These are phyloP conservation scores for Daedaleopsis nitida DNA, from an alignment of 768 basidiomycete genomes.

Conservation along the genomic window DNA sequence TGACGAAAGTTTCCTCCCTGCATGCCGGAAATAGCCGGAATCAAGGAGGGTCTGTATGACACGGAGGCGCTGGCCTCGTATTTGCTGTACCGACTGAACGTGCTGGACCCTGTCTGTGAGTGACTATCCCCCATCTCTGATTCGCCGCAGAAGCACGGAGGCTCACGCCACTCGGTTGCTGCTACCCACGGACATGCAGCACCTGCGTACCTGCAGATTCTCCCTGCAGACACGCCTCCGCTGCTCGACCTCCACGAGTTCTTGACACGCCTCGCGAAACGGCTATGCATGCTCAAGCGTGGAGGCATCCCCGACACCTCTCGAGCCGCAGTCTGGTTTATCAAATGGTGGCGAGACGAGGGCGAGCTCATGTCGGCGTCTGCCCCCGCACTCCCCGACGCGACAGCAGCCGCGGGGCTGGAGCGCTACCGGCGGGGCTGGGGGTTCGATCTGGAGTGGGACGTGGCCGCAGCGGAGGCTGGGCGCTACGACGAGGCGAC, in stretches of 20 bases:
- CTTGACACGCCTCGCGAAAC: slow-evolving; percentile 63
- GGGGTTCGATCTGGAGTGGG: slow-evolving; percentile 78
- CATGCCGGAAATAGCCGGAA: slow-evolving; percentile 64
- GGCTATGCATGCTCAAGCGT: slow-evolving; percentile 81
- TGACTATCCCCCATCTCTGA: slow-evolving; percentile 18
- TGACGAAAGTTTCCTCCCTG: slow-evolving; percentile 4
- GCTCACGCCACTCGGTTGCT: not conserved
- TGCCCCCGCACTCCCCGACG: slow-evolving; percentile 21
- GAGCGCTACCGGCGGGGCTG: slow-evolving; percentile 56
- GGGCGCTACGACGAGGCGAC: slow-evolving; percentile 30
- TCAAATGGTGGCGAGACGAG: slow-evolving; percentile 85
- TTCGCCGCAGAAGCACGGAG: slow-evolving; percentile 4
- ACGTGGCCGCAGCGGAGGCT: slow-evolving; percentile 16
- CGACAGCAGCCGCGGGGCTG: not conserved
- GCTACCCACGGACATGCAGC: slow-evolving; percentile 39
- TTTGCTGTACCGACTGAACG: slow-evolving; percentile 81
- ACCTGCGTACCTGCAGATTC: slow-evolving; percentile 68
- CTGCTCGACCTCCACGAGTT: slow-evolving; percentile 66
- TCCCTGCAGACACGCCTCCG: slow-evolving; percentile 55
- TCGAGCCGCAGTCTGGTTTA: slow-evolving; percentile 79
- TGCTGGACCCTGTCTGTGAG: slow-evolving; percentile 72
- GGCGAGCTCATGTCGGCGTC: slow-evolving; percentile 53
- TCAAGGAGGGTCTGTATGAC: slow-evolving; percentile 92
- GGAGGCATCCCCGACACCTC: slow-evolving; percentile 72
- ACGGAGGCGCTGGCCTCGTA: slow-evolving; percentile 84